Conservation (phyloP, 345 rosid genomes). For the Gossypium longicalyx region DNA sequence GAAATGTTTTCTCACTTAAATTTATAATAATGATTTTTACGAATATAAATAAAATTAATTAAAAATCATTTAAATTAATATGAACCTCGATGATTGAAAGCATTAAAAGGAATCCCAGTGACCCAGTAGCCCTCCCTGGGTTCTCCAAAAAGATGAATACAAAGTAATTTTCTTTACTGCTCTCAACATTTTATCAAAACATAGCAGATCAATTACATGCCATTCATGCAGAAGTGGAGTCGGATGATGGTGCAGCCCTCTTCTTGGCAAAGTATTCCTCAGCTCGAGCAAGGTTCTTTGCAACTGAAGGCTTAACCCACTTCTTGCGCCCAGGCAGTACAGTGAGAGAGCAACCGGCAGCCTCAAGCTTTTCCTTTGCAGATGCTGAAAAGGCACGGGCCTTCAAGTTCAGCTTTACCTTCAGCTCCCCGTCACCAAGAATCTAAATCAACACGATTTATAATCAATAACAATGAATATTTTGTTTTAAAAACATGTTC, state of each 20-base stretch:
- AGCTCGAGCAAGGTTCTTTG: slow-evolving; percentile 78
- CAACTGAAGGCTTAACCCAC: slow-evolving; percentile 88
- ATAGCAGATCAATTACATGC: neutral
- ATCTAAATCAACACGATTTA: slow-evolving; percentile 37
- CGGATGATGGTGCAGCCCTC: slow-evolving; percentile 58
- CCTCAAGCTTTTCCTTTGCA: slow-evolving; percentile 87
- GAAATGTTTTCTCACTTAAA: too few species aligned
- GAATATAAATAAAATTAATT: too few species aligned
- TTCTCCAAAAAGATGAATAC: too few species aligned
- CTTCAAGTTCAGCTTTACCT: slow-evolving; percentile 64
- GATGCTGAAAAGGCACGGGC: slow-evolving; percentile 76
- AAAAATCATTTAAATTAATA: too few species aligned
- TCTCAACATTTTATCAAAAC: neutral
- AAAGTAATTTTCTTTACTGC: neutral
- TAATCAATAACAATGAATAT: neutral
- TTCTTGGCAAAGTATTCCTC: slow-evolving; percentile 89
- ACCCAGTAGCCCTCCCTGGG: too few species aligned
- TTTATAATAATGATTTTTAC: too few species aligned
- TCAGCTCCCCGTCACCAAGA: slow-evolving; percentile 76
- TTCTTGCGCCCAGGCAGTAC: slow-evolving; percentile 84
- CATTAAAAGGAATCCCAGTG: too few species aligned
- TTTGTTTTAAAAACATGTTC: neutral
- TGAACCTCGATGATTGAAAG: too few species aligned
- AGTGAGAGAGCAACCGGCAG: slow-evolving; percentile 75
- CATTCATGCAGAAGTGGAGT: slow-evolving; percentile 25